These are phyloP conservation scores for Colletotrichum sp. DNA, from an alignment of 2,329 filamentous ascomycete genomes.

Conservation along the genomic window DNA sequence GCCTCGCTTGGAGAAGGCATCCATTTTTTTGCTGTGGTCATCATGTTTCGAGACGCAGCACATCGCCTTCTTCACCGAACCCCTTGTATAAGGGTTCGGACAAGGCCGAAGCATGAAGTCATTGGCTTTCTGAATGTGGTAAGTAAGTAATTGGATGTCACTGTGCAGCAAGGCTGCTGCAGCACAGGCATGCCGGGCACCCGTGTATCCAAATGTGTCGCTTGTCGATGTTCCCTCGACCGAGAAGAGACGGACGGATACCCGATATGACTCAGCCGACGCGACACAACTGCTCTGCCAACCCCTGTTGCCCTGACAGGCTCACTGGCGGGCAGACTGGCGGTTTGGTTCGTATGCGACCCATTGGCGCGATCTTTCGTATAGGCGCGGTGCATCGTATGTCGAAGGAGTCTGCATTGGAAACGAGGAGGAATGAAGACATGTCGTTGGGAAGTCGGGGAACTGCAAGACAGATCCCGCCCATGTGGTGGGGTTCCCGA, in stretches of 20 bases:
- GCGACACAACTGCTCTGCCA: not conserved
- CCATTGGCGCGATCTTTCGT: not conserved
- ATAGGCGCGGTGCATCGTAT: not conserved
- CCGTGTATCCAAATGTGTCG: not conserved
- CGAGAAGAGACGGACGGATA: not conserved
- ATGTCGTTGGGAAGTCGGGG: not conserved
- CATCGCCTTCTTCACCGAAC: not conserved
- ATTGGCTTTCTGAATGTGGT: not conserved
- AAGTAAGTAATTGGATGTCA: not conserved
- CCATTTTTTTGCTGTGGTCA: not conserved
- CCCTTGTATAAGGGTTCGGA: not conserved
- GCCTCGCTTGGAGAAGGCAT: not conserved
- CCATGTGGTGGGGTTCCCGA: not conserved
- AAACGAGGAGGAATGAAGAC: not conserved
- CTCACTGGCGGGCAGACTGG: conserved; percentile 2
- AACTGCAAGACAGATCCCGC: not conserved
- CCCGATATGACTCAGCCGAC: conserved; percentile 12
- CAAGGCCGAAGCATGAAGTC: conserved; percentile 9
- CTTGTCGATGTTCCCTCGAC: not conserved
- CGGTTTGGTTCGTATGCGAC: not conserved
- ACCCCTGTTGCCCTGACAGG: conserved; percentile 1
- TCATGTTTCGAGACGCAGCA: not conserved
- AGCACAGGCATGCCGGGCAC: not conserved
- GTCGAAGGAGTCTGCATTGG: not conserved
- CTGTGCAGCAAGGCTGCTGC: not conserved